Base-by-base conservation (phyloP, 441 rosid genomes). In the Codiaeum variegatum region DNA sequence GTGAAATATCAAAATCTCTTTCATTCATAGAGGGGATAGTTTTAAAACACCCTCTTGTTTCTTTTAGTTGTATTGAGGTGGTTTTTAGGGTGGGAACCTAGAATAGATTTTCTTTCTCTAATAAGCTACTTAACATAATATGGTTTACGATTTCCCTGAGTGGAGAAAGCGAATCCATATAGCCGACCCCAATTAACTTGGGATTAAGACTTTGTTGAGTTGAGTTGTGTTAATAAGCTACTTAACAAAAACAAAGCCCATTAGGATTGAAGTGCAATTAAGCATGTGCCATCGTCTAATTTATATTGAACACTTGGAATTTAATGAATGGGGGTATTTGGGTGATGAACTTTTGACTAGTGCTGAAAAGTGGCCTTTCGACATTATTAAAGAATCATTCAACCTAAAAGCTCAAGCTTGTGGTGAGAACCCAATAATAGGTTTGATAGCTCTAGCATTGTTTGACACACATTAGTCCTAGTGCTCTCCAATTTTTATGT, bases 361-460 rank as follows among this genome's bases (percentile, higher is more conserved):
- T 21, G 38, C 21, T 19, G 21, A 26, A 31, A 34, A 34, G 61
- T 32, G 23, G 49, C 6, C 55, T 23, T 52, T 18, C 8, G 32
- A 54, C 16, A 19, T 55, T 18, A 29, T n/a, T 19, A 9, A 18
- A 18, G 59, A 21, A n/a, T 26, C 31, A 49, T 49, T 51, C 28
- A 31, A 32, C 31, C 26, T 62, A 34, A 4, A 70, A 47, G 61
- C 74, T 62, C 49, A 32, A 49, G 49, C 26, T 6, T 21, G 66
- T 46, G 13, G 49, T 32, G 21, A 61, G 67, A 61, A n/a, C 58
- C 26, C 55, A 70, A 59, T 32, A 26, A 29, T 62, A 62, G 28
- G 51, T 54, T 55, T 6, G n/a, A 28, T 32, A 42, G 21, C 21
- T 12, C 13, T 29, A 10, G 58, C 28, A 59, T 55, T 55, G 58